Evolutionary conservation across 352 stramenopile genomes (phyloP).

Genomic region (Globisporangium barbulae): DNA sequence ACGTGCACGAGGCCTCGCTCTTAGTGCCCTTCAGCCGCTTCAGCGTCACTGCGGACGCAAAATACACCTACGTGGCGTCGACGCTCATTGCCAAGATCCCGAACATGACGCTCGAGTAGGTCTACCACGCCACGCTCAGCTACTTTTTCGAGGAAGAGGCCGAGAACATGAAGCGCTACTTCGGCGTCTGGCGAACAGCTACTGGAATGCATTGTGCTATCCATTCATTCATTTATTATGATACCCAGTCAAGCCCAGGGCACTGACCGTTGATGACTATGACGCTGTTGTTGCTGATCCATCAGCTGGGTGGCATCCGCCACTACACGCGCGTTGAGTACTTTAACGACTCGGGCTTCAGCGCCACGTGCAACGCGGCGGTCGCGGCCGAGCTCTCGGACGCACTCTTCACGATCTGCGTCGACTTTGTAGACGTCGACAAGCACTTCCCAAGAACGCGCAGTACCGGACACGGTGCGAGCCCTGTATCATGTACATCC

Average conservation of each 20-base stretch:
- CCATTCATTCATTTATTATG: not conserved
- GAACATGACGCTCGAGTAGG: not conserved
- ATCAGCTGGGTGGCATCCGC: not conserved
- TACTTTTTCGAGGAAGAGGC: not conserved
- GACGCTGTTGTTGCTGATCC: not conserved
- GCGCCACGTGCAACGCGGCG: slow-evolving; percentile 1
- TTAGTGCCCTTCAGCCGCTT: not conserved
- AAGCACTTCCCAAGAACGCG: not conserved
- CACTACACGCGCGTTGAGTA: slow-evolving; percentile 1
- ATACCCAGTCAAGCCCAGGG: not conserved
- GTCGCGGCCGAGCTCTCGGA: not conserved
- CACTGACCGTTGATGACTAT: no score
- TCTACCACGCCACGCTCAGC: not conserved
- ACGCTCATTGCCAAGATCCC: not conserved
- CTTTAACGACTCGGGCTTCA: not conserved
- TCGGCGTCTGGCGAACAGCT: not conserved
- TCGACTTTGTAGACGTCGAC: not conserved
- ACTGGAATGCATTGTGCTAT: not conserved
- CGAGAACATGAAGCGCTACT: not conserved
- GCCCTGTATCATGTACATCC: not conserved
- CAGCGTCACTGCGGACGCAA: not conserved
- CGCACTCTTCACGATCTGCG: not conserved
- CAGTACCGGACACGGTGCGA: not conserved
- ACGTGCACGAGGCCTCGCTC: not conserved
- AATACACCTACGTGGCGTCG: not conserved